Conservation (phyloP, 805 yeast genomes). For the Suhomyces vadensis region DNA sequence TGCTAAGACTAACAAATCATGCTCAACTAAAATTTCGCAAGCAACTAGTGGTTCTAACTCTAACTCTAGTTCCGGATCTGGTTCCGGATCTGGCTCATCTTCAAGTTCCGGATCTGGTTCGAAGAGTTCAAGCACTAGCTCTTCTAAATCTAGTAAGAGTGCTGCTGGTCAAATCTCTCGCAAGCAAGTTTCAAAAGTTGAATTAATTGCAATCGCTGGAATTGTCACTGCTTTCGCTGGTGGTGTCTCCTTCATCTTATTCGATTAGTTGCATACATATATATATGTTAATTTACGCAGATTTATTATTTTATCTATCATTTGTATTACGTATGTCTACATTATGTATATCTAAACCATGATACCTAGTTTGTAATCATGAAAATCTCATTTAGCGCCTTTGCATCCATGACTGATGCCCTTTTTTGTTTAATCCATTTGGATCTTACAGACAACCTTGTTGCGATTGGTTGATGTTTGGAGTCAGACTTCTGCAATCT, state of each 20-base stretch:
- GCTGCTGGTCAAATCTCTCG: slow-evolving; percentile 22
- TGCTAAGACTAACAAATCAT: slow-evolving; percentile 32
- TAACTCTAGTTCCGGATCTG: slow-evolving; percentile 23
- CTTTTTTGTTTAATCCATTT: slow-evolving; percentile 88
- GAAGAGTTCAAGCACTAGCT: slow-evolving; percentile 24
- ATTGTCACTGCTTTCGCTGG: slow-evolving; percentile 43
- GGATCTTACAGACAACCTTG: slow-evolving; percentile 64
- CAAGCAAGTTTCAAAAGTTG: slow-evolving; percentile 29
- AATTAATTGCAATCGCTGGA: slow-evolving; percentile 35
- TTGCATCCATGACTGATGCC: slow-evolving; percentile 86
- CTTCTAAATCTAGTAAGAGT: slow-evolving; percentile 19
- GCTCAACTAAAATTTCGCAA: slow-evolving; percentile 25
- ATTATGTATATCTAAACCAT: background rate
- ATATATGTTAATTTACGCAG: background rate
- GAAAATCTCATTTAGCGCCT: slow-evolving; percentile 88
- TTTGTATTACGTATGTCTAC: no score
- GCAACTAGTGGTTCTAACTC: slow-evolving; percentile 21
- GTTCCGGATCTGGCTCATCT: slow-evolving; percentile 28
- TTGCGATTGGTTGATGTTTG: slow-evolving; percentile 25
- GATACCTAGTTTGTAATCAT: slow-evolving; percentile 61
- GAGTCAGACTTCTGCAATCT: slow-evolving; percentile 11
- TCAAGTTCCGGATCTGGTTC: slow-evolving; percentile 21
- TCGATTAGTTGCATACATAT: slow-evolving; percentile 9
- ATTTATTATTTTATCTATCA: background rate
- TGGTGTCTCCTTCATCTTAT: slow-evolving; percentile 42